Conservation (phyloP, 2,329 filamentous ascomycete species). For the Podosphaera xanthii region DNA sequence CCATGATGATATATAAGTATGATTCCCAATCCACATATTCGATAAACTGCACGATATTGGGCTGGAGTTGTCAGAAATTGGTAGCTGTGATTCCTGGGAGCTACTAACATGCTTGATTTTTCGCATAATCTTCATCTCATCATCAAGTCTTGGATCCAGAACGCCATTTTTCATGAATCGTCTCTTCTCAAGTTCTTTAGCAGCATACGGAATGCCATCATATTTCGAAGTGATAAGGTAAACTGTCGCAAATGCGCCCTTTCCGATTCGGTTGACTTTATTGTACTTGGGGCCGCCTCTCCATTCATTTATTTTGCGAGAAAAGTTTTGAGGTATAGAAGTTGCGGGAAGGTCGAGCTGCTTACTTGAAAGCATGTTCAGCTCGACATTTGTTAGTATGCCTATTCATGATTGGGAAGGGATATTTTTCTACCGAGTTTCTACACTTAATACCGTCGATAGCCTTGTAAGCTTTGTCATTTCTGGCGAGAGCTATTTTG, state of each 20-base stretch:
- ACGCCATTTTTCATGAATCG: conserved; percentile 83
- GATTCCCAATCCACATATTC: conserved; percentile 68
- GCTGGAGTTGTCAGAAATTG: conserved; percentile 20
- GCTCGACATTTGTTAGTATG: conserved; percentile 4
- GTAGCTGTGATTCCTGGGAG: background rate
- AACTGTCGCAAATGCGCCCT: conserved; percentile 85
- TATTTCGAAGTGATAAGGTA: conserved; percentile 74
- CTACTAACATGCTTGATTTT: conserved; percentile 52
- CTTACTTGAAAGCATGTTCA: conserved; percentile 11
- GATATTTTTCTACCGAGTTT: conserved; percentile 10
- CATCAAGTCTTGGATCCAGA: conserved; percentile 77
- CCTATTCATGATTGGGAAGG: background rate
- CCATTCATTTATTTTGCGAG: conserved; percentile 39
- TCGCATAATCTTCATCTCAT: conserved; percentile 93
- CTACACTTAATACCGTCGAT: conserved; percentile 2
- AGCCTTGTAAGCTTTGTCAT: conserved; percentile 4
- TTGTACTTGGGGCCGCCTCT: conserved; percentile 70
- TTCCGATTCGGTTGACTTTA: conserved; percentile 58
- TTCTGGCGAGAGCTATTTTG: conserved; percentile 5
- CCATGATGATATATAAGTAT: conserved; percentile 91
- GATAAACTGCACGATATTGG: conserved; percentile 77
- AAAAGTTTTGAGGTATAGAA: background rate
- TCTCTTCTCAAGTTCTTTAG: conserved; percentile 85
- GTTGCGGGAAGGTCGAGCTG: background rate
- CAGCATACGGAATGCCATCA: conserved; percentile 64